Evolutionary conservation across 73 alveolate genomes (phyloP).

Genomic region (Effrenium voratum): DNA sequence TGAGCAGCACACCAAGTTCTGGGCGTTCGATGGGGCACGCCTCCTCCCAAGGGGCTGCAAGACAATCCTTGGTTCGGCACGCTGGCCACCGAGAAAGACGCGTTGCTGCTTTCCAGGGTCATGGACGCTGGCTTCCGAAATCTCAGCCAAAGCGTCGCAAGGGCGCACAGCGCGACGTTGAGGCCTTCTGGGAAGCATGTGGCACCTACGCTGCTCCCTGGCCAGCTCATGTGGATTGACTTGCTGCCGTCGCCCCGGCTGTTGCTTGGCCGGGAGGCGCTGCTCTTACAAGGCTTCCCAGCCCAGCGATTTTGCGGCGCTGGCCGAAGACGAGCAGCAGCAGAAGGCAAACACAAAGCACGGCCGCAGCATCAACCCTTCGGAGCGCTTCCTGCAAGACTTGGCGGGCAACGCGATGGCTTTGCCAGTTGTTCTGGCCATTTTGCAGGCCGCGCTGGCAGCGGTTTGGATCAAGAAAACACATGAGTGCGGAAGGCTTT

Average conservation of each 20-base stretch:
- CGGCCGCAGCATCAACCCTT: not conserved
- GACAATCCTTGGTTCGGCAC: not conserved
- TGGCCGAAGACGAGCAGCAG: no score
- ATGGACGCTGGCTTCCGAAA: not conserved
- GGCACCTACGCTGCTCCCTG: no score
- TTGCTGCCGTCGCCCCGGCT: not conserved
- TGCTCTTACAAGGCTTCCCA: not conserved
- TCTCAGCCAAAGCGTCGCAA: conserved; percentile 22
- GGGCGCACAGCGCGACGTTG: not conserved
- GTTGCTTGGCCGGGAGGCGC: not conserved
- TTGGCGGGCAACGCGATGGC: conserved; percentile 59
- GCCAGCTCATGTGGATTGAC: conserved; percentile 23
- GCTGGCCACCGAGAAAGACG: conserved; percentile 2
- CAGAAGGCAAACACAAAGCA: not conserved
- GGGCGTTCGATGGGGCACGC: conserved; percentile 53
- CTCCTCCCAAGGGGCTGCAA: not conserved
- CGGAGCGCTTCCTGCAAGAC: not conserved
- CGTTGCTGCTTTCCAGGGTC: not conserved
- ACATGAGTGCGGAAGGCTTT: no score
- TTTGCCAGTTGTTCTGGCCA: conserved; percentile 5
- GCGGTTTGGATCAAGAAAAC: no score
- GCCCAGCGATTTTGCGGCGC: not conserved
- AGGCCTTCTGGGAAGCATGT: not conserved
- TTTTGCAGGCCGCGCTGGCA: not conserved
- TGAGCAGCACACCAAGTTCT: not conserved